A percentile compares a stretch with the other conserved stretches of the same genome.
phyloP scores from a whole-genome alignment of 352 stramenopile species.

The Saprolegnia parasitica region DNA sequence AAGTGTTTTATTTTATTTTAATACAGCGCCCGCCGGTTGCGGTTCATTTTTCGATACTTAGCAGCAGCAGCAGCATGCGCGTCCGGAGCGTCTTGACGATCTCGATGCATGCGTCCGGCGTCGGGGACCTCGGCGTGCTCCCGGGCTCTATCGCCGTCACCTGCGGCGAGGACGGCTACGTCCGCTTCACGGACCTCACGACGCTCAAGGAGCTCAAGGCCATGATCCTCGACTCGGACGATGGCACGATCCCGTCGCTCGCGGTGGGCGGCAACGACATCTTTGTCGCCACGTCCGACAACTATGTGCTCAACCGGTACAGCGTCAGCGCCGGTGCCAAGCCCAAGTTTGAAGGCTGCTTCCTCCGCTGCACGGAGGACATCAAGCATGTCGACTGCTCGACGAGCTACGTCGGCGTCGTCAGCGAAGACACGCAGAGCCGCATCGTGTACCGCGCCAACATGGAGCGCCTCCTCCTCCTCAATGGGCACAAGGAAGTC shows the following conservation, averaged over 20 bases:
- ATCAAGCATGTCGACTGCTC: slow-evolving; percentile 71
- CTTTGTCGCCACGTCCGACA: slow-evolving; percentile 63
- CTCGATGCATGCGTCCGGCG: slow-evolving; percentile 18
- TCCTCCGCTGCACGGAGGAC: slow-evolving; percentile 57
- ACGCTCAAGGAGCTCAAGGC: slow-evolving; percentile 37
- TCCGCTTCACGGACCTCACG: slow-evolving; percentile 65
- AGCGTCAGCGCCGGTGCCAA: slow-evolving; percentile 12
- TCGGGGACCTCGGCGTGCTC: slow-evolving; percentile 9
- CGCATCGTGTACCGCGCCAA: slow-evolving; percentile 55
- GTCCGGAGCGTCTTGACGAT: slow-evolving; percentile 3
- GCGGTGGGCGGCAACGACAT: slow-evolving; percentile 57
- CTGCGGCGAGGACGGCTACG: slow-evolving; percentile 71
- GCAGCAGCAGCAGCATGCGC: slow-evolving; percentile 1
- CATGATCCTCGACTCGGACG: slow-evolving; percentile 37
- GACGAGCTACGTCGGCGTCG: slow-evolving; percentile 55
- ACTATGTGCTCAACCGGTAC: slow-evolving; percentile 67
- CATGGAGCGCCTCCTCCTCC: slow-evolving; percentile 54
- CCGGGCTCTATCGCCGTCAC: slow-evolving; percentile 53
- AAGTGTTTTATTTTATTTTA: background rate
- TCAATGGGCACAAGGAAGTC: slow-evolving; percentile 53
- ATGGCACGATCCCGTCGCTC: slow-evolving; percentile 64
- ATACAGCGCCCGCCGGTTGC: background rate
- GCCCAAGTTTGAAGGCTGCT: slow-evolving; percentile 28
- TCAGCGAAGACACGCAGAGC: slow-evolving; percentile 66
- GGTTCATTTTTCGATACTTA: slow-evolving; percentile 15